Evolutionary conservation across 768 basidiomycete genomes (phyloP).

Genomic region (Pholiota microspora): DNA sequence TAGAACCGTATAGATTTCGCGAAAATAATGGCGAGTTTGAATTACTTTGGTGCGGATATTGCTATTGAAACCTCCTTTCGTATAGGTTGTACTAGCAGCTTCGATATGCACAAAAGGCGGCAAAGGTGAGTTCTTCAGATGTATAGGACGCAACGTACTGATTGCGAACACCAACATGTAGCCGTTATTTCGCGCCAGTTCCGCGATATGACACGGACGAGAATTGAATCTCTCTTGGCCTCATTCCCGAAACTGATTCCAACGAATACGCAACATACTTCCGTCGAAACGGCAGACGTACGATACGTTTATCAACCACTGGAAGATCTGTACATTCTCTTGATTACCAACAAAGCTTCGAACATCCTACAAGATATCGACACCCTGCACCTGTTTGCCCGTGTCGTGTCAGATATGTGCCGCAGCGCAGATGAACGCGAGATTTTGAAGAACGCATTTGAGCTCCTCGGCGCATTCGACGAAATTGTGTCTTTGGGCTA

Average conservation of each 20-base stretch:
- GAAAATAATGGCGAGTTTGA: neutral
- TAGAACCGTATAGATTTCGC: neutral
- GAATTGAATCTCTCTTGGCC: constrained; percentile 93
- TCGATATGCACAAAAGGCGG: constrained; percentile 95
- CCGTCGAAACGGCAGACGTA: constrained; percentile 93
- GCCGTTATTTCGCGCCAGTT: constrained; percentile 97
- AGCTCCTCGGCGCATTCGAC: constrained; percentile 93
- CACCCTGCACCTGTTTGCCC: constrained; percentile 90
- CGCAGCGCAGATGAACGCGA: constrained; percentile 85
- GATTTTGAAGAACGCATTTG: constrained; percentile 88
- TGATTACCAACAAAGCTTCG: constrained; percentile 98
- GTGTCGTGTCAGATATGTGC: constrained; percentile 91
- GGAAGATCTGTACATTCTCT: constrained; percentile 93
- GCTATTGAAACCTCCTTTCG: neutral
- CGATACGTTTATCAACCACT: constrained; percentile 96
- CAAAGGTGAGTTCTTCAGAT: constrained; percentile 71
- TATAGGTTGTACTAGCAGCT: constrained; percentile 87
- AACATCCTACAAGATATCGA: constrained; percentile 99
- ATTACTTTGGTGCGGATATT: neutral
- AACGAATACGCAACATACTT: constrained; percentile 90
- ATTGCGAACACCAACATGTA: constrained; percentile 27
- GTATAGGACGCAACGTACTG: neutral
- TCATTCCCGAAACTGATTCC: constrained; percentile 98
- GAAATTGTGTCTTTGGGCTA: constrained; percentile 93
- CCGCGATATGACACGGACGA: constrained; percentile 84